Conservation (phyloP, 306 rosid species). For the Prunus kanzakura region DNA sequence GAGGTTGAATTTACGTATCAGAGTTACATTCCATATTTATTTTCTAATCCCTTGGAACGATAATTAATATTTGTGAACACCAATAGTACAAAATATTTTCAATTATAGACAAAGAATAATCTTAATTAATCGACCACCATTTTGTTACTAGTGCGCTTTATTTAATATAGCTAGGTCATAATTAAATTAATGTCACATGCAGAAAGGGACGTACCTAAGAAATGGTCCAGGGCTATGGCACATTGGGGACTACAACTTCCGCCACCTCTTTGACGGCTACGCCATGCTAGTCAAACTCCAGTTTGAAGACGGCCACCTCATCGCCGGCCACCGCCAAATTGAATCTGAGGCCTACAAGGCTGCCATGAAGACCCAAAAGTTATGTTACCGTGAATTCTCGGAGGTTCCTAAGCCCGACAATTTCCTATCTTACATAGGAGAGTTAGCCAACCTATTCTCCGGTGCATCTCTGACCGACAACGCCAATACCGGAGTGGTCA, state of each 20-base stretch:
- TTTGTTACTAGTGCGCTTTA: not conserved
- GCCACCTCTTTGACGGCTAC: conserved; percentile 93
- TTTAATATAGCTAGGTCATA: not conserved
- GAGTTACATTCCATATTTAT: not conserved
- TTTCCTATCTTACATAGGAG: conserved; percentile 66
- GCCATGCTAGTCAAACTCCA: conserved; percentile 73
- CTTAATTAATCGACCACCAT: not conserved
- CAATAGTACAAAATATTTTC: no score
- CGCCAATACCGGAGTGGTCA: conserved; percentile 83
- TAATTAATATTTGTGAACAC: not conserved
- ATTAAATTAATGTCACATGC: conserved; percentile 38
- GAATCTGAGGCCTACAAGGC: conserved; percentile 80
- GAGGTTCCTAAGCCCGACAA: conserved; percentile 73
- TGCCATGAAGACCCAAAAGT: conserved; percentile 58
- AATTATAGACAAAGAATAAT: not conserved
- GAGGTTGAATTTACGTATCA: not conserved
- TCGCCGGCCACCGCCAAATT: conserved; percentile 73
- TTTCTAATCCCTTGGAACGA: not conserved
- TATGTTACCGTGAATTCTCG: conserved; percentile 88
- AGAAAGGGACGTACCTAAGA: conserved; percentile 90
- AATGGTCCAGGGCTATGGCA: conserved; percentile 95
- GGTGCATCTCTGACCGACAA: conserved; percentile 85
- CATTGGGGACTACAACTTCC: conserved; percentile 77
- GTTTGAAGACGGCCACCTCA: conserved; percentile 50
- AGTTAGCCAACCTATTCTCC: conserved; percentile 68